Conservation (phyloP, 2,329 filamentous ascomycete genomes). For the Sarocladium oryzae region DNA sequence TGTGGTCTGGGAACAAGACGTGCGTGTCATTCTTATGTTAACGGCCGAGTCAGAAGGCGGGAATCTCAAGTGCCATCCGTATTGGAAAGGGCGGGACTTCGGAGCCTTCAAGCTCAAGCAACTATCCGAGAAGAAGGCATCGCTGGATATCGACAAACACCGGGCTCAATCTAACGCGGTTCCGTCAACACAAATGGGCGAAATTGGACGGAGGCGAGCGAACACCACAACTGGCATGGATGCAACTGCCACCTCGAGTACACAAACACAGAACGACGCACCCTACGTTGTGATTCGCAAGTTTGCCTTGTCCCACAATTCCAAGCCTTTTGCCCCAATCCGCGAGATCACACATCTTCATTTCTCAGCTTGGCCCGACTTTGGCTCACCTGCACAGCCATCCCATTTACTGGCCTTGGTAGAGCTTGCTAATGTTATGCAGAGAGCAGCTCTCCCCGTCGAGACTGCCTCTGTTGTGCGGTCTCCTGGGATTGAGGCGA, state of each 20-base stretch:
- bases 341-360: constrained; percentile 93
- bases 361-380: constrained; percentile 95
- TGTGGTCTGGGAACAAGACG: constrained; percentile 93
- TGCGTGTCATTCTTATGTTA: constrained; percentile 91
- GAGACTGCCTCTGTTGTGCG: constrained; percentile 33
- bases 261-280: constrained; percentile 39
- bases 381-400: constrained; percentile 85
- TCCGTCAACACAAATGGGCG: constrained; percentile 21
- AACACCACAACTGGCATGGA: constrained; percentile 45
- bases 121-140: constrained; percentile 76
- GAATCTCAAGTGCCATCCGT: constrained; percentile 89
- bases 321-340: constrained; percentile 75
- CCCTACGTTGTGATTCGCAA: constrained; percentile 81
- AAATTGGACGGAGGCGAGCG: constrained; percentile 43
- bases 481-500: constrained; percentile 21
- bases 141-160: constrained; percentile 60
- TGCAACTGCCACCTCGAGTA: constrained; percentile 17
- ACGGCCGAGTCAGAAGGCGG: constrained; percentile 92
- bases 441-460: constrained; percentile 46
- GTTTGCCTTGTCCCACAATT: constrained; percentile 72
- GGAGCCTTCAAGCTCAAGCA: constrained; percentile 68
- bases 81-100: constrained; percentile 78
- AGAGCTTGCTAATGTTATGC: constrained; percentile 78
- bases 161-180: constrained; percentile 30
- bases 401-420: constrained; percentile 80